Percentiles rank a stretch among this genome's conserved stretches.
Evolutionary conservation across 1,284 basidiomycete genomes (phyloP).

Genomic region (Sphagnurus paluster): DNA sequence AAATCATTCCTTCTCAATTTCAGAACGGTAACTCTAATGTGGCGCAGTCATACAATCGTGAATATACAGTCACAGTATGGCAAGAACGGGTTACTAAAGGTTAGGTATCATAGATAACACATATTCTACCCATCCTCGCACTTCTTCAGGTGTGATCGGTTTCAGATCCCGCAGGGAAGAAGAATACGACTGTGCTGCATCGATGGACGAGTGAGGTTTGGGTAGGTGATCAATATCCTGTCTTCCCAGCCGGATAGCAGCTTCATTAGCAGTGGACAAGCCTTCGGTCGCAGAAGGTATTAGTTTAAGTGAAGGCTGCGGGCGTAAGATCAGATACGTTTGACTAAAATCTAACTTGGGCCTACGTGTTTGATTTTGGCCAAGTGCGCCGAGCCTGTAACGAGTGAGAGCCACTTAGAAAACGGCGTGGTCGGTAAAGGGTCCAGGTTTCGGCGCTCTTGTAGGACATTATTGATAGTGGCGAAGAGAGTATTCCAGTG

Average conservation of each 20-base stretch:
- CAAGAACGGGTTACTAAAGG: too few relatives aligned
- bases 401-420: conserved; percentile 14
- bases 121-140: conserved; percentile 16
- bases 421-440: conserved; percentile 11
- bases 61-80: too few relatives aligned
- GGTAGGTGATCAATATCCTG: conserved; percentile 3
- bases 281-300: conserved; percentile 8
- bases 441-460: neutral
- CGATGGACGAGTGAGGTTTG: conserved; percentile 2
- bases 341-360: conserved; percentile 5
- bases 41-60: too few relatives aligned
- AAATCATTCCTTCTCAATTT: too few relatives aligned
- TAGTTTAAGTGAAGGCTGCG: conserved; percentile 21
- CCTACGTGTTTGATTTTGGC: conserved; percentile 2
- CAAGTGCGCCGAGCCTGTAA: conserved; percentile 5
- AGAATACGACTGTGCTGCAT: conserved; percentile 9
- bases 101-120: too few relatives aligned
- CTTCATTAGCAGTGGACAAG: too few relatives aligned
- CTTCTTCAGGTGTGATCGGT: conserved; percentile 4
- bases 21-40: too few relatives aligned
- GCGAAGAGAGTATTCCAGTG: conserved; percentile 13
- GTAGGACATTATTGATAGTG: conserved; percentile 6
- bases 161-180: conserved; percentile 4
- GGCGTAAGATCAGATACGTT: neutral
- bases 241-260: neutral